Evolutionary conservation across 208 protist genomes (phyloP).

Genomic region (Trichomonas gallinae): DNA sequence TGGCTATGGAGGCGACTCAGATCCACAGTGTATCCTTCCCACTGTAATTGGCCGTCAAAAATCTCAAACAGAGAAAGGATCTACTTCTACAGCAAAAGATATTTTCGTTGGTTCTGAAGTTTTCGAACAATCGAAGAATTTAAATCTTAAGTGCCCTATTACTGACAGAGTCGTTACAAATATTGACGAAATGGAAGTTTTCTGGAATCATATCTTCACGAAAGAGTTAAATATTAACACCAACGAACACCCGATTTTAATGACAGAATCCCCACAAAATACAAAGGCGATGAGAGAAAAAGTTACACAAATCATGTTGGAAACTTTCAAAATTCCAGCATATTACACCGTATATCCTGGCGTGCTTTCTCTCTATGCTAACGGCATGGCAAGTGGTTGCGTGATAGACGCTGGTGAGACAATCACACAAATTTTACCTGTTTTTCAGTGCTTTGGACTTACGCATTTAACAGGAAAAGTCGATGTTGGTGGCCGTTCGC

Average conservation of each 20-base stretch:
- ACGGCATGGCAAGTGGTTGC: not conserved
- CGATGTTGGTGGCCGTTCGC: not conserved
- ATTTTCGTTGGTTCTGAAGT: not conserved
- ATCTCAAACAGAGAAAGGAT: not conserved
- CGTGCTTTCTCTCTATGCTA: not conserved
- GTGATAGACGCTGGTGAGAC: not conserved
- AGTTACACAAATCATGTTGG: not conserved
- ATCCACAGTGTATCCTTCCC: not conserved
- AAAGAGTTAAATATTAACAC: not conserved
- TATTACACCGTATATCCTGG: not conserved
- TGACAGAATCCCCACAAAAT: not conserved
- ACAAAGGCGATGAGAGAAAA: not conserved
- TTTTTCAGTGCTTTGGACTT: not conserved
- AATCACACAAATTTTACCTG: not conserved
- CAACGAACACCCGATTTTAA: not conserved
- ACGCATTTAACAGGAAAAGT: not conserved
- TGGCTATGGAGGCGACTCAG: not conserved
- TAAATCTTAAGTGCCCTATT: not conserved
- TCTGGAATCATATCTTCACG: conserved; percentile 11
- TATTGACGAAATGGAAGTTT: not conserved
- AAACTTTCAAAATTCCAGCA: conserved; percentile 5
- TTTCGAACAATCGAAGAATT: not conserved
- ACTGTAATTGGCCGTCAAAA: not conserved
- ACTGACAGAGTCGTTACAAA: not conserved
- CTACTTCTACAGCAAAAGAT: not conserved